Evolutionary conservation across 139 green algal genomes (phyloP).

Genomic region (Dunaliella primolecta): DNA sequence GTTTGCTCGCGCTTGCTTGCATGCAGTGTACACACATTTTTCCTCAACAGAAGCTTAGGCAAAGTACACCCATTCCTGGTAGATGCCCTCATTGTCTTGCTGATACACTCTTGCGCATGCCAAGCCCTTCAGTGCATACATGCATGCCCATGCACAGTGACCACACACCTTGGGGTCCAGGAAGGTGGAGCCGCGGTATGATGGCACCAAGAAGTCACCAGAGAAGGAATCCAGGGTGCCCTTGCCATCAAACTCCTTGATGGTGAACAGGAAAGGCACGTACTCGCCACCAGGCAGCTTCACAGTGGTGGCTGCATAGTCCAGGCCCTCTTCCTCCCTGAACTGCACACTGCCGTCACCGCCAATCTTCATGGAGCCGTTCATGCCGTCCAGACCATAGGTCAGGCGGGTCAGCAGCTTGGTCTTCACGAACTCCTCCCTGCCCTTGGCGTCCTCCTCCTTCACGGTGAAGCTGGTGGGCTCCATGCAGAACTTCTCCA

Average conservation of each 20-base stretch:
- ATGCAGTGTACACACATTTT: too few species aligned
- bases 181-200: conserved; percentile 97
- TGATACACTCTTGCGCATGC: too few species aligned
- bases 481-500: conserved; percentile 98
- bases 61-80: too few species aligned
- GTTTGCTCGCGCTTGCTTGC: too few species aligned
- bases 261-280: conserved; percentile 98
- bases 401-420: conserved; percentile 99
- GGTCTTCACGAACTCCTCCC: conserved; percentile 95
- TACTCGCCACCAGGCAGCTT: conserved; percentile 97
- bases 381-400: conserved; percentile 97
- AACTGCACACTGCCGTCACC: conserved; percentile 82
- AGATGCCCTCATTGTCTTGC: too few species aligned
- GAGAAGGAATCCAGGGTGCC: conserved; percentile 85
- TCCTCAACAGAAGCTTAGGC: too few species aligned
- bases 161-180: conserved; percentile 93
- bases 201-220: conserved; percentile 96
- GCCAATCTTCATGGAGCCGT: conserved; percentile 82
- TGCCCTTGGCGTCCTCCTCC: conserved; percentile 77
- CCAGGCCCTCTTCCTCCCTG: conserved; percentile 96
- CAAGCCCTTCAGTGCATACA: too few species aligned
- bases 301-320: conserved; percentile 96
- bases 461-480: conserved; percentile 94
- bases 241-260: conserved; percentile 95
- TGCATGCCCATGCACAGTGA: not conserved